phyloP scores from a whole-genome alignment of 352 stramenopile genomes.

The Phytophthora boehmeriae region DNA sequence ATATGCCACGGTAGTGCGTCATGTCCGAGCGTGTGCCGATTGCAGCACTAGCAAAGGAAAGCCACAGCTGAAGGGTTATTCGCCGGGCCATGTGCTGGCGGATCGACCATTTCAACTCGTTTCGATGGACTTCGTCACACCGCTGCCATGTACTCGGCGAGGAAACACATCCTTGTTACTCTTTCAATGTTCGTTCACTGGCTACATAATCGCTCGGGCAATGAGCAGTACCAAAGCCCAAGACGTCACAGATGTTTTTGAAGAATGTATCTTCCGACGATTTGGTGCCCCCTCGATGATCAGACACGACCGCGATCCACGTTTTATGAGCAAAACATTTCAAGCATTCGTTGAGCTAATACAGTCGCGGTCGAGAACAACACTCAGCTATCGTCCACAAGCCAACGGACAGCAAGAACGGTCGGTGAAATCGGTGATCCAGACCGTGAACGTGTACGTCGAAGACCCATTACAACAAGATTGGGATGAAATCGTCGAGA shows the following conservation, averaged over 20 bases:
- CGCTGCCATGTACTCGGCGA: background rate
- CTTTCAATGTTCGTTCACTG: slow-evolving; percentile 4
- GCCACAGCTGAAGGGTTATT: slow-evolving; percentile 4
- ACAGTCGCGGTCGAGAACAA: too few relatives aligned
- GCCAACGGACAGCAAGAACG: too few relatives aligned
- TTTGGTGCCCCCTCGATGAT: slow-evolving; percentile 2
- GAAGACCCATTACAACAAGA: too few relatives aligned
- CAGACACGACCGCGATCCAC: too few relatives aligned
- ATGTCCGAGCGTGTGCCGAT: slow-evolving; percentile 3
- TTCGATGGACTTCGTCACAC: too few relatives aligned
- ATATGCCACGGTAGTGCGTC: slow-evolving; percentile 2
- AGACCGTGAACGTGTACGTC: too few relatives aligned
- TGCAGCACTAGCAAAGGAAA: slow-evolving; percentile 2
- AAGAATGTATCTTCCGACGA: slow-evolving; percentile 7
- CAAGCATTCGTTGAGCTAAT: too few relatives aligned
- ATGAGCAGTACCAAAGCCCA: slow-evolving; percentile 1
- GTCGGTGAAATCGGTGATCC: too few relatives aligned
- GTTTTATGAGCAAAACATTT: too few relatives aligned
- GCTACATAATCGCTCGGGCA: slow-evolving; percentile 6
- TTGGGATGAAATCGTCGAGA: too few relatives aligned
- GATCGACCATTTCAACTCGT: too few relatives aligned
- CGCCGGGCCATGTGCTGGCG: background rate
- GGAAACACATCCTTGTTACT: background rate
- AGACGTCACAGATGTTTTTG: slow-evolving; percentile 2
- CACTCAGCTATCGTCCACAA: too few relatives aligned